phyloP scores from a whole-genome alignment of 176 grass and related monocot genomes.

The Cymbopogon citratus region DNA sequence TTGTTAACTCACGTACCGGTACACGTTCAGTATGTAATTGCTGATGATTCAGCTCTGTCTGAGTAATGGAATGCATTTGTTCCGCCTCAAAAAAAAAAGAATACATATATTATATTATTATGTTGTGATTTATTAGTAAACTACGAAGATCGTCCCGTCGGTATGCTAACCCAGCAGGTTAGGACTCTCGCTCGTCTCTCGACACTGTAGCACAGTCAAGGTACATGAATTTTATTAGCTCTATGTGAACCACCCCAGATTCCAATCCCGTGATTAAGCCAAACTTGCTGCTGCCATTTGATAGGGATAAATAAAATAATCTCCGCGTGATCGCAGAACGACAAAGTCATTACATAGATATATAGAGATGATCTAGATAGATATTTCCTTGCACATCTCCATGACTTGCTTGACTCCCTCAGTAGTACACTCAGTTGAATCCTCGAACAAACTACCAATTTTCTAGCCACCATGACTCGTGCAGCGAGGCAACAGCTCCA shows the following conservation, averaged over 20 bases:
- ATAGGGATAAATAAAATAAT: not conserved
- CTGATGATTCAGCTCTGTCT: no score
- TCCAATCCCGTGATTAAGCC: constrained; percentile 14
- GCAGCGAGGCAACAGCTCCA: not conserved
- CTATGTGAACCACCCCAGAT: not conserved
- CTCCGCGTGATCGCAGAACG: not conserved
- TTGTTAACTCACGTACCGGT: no score
- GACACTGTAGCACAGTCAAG: not conserved
- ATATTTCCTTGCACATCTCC: not conserved
- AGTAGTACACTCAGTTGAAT: not conserved
- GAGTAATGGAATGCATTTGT: no score
- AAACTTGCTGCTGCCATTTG: not conserved
- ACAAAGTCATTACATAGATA: not conserved
- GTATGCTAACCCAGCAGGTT: not conserved
- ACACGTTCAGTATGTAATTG: no score
- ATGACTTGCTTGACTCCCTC: constrained; percentile 16
- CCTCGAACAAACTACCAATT: constrained; percentile 20
- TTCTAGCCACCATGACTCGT: constrained; percentile 1
- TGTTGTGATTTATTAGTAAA: no score
- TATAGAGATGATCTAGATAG: not conserved
- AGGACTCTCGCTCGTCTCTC: not conserved
- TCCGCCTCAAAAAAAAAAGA: no score
- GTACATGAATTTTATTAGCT: not conserved
- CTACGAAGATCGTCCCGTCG: not conserved
- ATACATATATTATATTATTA: not conserved